Evolutionary conservation across 345 rosid genomes (phyloP).

Genomic region (Citrus hindsii): DNA sequence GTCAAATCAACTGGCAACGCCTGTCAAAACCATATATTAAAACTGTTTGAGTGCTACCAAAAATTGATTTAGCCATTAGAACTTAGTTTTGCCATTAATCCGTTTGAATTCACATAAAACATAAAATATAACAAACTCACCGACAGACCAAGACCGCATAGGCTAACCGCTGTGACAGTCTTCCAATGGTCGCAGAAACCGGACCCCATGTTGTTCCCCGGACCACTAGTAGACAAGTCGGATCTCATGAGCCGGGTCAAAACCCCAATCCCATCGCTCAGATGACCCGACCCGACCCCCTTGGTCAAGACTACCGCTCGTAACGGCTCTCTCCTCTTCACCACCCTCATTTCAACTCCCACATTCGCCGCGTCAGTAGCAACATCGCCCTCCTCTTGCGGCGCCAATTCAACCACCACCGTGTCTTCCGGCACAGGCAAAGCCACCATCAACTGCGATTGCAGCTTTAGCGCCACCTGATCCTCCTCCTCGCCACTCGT

Average conservation of each 20-base stretch:
- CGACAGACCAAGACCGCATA: slow-evolving; percentile 65
- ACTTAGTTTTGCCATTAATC: not conserved
- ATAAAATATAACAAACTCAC: slow-evolving; percentile 28
- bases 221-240: slow-evolving; percentile 34
- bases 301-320: slow-evolving; percentile 63
- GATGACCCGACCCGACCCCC: slow-evolving; percentile 76
- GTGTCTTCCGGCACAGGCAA: slow-evolving; percentile 80
- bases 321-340: slow-evolving; percentile 77
- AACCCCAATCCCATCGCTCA: slow-evolving; percentile 77
- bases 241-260: slow-evolving; percentile 68
- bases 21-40: slow-evolving; percentile 34
- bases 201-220: slow-evolving; percentile 31
- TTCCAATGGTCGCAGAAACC: slow-evolving; percentile 79
- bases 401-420: slow-evolving; percentile 52
- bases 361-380: slow-evolving; percentile 38
- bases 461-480: slow-evolving; percentile 74
- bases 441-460: slow-evolving; percentile 95
- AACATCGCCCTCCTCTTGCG: slow-evolving; percentile 22
- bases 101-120: not conserved
- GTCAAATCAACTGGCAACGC: slow-evolving; percentile 79
- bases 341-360: slow-evolving; percentile 69
- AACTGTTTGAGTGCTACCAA: not conserved
- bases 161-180: slow-evolving; percentile 65
- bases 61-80: not conserved
- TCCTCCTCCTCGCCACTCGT: slow-evolving; percentile 92